Base-by-base conservation (phyloP, 2,329 filamentous ascomycete genomes). In the Cercospora brassicicola region DNA sequence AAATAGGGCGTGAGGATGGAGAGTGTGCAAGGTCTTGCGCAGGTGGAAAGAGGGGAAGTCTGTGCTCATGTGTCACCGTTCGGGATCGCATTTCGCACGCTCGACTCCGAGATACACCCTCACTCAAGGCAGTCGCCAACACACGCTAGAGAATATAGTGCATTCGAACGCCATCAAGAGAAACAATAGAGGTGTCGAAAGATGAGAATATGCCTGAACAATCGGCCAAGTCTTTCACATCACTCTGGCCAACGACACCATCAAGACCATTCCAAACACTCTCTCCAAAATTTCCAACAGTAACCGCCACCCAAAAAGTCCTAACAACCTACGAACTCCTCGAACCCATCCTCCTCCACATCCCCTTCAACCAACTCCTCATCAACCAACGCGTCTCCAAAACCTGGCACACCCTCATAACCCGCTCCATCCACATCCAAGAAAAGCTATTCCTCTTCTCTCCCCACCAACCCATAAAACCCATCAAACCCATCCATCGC, bases 281-380 rank as follows among this genome's bases (percentile, higher is more conserved):
- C 3, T 42, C 36, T 8, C 36, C 36, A 42, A 42, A 7, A 10
- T 6, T 1, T 48, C 7, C 48, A 55, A 55, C 48, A 55, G 30
- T 15, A 28, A 10, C 59, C 28, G 30, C 59, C 9, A 53, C 28
- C 4, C 45, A 56, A 3, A 62, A 45, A 48, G 66, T 61, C n/a
- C 56, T 70, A 31, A 51, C 33, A 11, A 70, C 65, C 11, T 67
- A 66, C 30, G 68, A 70, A 36, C 62, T 70, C 6, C 59, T 70
- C 42, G 68, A 70, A 55, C 39, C 62, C 7, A 66, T 66, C 42
- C 59, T 70, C 11, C 28, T 61, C 26, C 31, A 61, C 20, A 28
- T 68, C 28, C 59, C 66, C 10, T 61, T 63, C 42, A 61, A 63
- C 18, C 42, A 70, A 30, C 33, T 66, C 4, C 64, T 66, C 36